Evolutionary conservation across 2,329 filamentous ascomycete genomes (phyloP).

Genomic region (Epicoccum nigrum): DNA sequence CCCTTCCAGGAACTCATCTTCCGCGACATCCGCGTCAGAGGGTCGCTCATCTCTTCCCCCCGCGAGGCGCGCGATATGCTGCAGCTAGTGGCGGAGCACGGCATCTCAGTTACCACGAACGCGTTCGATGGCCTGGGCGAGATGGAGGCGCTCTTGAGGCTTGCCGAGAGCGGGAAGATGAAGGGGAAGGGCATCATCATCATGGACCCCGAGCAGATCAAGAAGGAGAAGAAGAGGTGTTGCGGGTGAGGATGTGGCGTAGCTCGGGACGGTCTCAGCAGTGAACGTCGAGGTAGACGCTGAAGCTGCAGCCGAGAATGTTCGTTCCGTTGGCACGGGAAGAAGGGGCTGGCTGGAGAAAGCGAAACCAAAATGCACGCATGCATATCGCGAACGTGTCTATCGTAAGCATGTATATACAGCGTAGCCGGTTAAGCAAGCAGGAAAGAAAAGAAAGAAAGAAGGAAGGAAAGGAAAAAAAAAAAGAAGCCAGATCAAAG

Average conservation of each 20-base stretch:
- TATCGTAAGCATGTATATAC: no score
- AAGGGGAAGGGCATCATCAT: slow-evolving; percentile 62
- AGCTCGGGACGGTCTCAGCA: no score
- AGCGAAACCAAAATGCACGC: no score
- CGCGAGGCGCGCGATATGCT: slow-evolving; percentile 57
- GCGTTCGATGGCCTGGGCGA: slow-evolving; percentile 60
- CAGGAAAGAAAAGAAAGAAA: no score
- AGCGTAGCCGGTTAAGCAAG: no score
- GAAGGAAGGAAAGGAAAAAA: no score
- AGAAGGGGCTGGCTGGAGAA: no score
- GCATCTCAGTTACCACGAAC: slow-evolving; percentile 59
- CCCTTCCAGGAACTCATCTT: slow-evolving; percentile 59
- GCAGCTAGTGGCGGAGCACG: slow-evolving; percentile 52
- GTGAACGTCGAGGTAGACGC: no score
- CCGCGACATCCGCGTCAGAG: slow-evolving; percentile 59
- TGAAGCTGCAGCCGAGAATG: no score
- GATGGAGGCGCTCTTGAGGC: slow-evolving; percentile 57
- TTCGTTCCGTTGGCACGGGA: no score
- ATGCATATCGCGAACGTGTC: no score
- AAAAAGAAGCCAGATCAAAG: no score
- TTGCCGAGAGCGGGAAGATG: slow-evolving; percentile 60
- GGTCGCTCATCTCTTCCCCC: slow-evolving; percentile 53
- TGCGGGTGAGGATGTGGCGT: not conserved
- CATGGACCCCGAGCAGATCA: slow-evolving; percentile 57
- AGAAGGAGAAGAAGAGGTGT: slow-evolving; percentile 34